phyloP scores from a whole-genome alignment of 2,329 filamentous ascomycete species.

The Dryadomyces quercivorus region DNA sequence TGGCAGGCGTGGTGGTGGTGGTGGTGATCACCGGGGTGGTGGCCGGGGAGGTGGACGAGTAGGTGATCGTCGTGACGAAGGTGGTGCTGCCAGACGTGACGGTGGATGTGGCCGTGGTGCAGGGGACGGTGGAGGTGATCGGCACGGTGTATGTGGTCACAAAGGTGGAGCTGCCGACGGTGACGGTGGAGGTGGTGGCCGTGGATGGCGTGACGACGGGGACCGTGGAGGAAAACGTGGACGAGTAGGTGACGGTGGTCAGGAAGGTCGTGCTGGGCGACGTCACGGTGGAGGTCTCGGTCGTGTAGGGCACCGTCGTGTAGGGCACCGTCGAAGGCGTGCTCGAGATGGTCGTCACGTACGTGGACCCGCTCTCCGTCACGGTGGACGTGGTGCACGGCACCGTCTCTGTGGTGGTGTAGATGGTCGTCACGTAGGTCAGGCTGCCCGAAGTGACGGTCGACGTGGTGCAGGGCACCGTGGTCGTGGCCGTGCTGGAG shows the following conservation, averaged over 20 bases:
- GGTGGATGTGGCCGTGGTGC: background rate
- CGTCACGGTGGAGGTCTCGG: background rate
- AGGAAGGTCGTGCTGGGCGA: background rate
- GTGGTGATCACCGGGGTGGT: background rate
- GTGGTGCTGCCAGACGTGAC: background rate
- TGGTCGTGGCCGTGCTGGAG: background rate
- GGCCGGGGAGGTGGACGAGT: background rate
- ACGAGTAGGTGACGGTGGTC: background rate
- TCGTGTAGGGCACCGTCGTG: background rate
- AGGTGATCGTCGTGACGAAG: background rate
- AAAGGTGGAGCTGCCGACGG: slow-evolving; percentile 1
- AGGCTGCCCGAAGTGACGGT: background rate
- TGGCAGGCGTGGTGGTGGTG: background rate
- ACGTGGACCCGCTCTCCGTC: background rate
- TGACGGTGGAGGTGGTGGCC: background rate
- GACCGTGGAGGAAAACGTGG: background rate
- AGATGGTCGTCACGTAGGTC: background rate
- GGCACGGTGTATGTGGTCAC: background rate
- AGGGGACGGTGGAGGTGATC: background rate
- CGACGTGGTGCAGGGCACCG: background rate
- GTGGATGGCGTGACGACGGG: background rate
- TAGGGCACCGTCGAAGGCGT: background rate
- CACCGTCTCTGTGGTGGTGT: background rate
- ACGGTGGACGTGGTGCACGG: background rate
- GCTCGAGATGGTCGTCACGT: background rate